Base-by-base conservation (phyloP, 2,329 filamentous ascomycete genomes). In the Ascochyta rabiei region DNA sequence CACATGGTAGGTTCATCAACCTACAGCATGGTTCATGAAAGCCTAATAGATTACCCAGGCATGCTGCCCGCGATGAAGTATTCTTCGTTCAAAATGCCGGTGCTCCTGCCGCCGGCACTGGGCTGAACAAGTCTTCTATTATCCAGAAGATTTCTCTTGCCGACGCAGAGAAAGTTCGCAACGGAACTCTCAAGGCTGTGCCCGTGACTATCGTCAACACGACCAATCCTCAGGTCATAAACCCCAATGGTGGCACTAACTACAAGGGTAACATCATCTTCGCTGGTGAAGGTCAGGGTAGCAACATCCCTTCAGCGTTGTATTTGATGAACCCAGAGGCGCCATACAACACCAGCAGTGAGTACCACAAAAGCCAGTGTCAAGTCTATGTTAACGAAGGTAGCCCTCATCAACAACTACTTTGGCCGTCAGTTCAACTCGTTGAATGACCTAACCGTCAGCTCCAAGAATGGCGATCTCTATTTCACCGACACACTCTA, bases 401-500 rank as follows among this genome's bases (percentile, higher is more conserved):
- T 19, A 67, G 64, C 61, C 10, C 58, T 67, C 15, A 23, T 67
- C 23, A 79, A 80, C 60, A 80, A 79, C 63, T 81, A 79, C 64
- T 79, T 75, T 57, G 78, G 78, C 19, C 75, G 72, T 57, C 75
- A 77, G 59, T 75, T 79, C 66, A 77, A 74, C 56, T 72, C 69
- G 3, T 62, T 77, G 39, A 74, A 79, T 50, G 77, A 80, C 48
- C 52, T 78, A 6, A 64, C 68, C 30, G 70, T 79, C 10, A 70
- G 74, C 55, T 65, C 69, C 8, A 56, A 48, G 28, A 72, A 74
- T 7, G 75, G 75, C 33, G 74, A 77, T 43, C 72, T 81, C 52
- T 81, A 78, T 75, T 81, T 81, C 67, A 80, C 79, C 7, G 79
- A 81, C 52, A 75, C 76, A 15, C 57, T 71, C 19, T 69, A 66